Evolutionary conservation across 257 asterid species (phyloP).

Genomic region (Primulina huaijiensis): DNA sequence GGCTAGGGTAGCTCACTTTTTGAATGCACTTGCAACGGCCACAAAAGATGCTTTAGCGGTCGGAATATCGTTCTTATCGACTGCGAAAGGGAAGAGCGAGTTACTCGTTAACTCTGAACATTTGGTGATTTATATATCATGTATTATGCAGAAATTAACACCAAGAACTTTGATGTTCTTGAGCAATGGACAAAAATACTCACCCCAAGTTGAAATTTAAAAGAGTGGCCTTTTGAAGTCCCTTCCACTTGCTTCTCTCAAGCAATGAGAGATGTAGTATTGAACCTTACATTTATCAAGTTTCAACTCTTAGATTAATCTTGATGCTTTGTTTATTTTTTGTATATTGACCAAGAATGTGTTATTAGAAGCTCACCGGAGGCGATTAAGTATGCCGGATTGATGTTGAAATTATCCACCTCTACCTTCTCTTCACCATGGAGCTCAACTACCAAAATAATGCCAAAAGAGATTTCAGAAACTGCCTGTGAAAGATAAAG

Average conservation of each 20-base stretch:
- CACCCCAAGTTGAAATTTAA: not conserved
- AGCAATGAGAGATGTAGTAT: not conserved
- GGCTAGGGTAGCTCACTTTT: slow-evolving; percentile 75
- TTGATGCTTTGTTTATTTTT: not conserved
- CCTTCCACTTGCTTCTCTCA: not conserved
- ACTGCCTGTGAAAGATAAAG: not conserved
- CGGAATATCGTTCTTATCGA: slow-evolving; percentile 58
- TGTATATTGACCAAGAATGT: not conserved
- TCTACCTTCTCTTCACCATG: slow-evolving; percentile 74
- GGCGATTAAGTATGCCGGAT: slow-evolving; percentile 61
- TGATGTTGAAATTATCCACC: slow-evolving; percentile 61
- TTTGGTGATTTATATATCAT: too few relatives aligned
- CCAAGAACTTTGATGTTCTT: not conserved
- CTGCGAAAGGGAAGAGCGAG: slow-evolving; percentile 37
- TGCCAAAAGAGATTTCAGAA: slow-evolving; percentile 1
- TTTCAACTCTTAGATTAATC: not conserved
- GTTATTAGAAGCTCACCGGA: slow-evolving; percentile 46
- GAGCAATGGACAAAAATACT: not conserved
- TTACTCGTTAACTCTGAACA: too few relatives aligned
- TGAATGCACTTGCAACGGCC: slow-evolving; percentile 75
- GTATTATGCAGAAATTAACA: too few relatives aligned
- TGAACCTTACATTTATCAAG: not conserved
- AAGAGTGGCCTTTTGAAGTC: too few relatives aligned
- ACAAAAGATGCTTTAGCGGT: slow-evolving; percentile 70
- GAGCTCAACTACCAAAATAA: slow-evolving; percentile 64